Percentiles rank a stretch among this genome's conserved stretches.
Conservation (phyloP, 1,139 yeast species). For the Petasospora fabianii region DNA sequence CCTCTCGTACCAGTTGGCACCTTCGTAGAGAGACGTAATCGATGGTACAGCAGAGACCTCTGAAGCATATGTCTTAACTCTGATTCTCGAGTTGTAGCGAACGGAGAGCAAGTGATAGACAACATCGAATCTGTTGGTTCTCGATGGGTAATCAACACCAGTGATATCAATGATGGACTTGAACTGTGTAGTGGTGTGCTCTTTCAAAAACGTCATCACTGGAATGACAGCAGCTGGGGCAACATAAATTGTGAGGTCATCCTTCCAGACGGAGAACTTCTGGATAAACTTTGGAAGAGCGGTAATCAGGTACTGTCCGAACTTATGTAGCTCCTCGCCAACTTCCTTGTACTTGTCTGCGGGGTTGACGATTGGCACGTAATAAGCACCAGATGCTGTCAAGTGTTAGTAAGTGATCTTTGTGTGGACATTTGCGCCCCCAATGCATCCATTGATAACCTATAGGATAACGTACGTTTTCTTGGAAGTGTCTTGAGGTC, state of each 20-base stretch:
- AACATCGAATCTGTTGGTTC: constrained; percentile 82
- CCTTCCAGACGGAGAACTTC: constrained; percentile 87
- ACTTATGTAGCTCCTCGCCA: constrained; percentile 73
- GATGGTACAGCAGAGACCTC: constrained; percentile 84
- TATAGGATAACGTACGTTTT: constrained; percentile 9
- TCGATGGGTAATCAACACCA: constrained; percentile 82
- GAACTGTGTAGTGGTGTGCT: constrained; percentile 80
- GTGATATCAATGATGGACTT: constrained; percentile 79
- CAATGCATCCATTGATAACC: not conserved
- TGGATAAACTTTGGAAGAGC: constrained; percentile 81
- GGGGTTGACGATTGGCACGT: constrained; percentile 70
- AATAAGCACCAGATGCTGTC: constrained; percentile 32
- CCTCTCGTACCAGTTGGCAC: constrained; percentile 89
- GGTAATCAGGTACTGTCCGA: constrained; percentile 75
- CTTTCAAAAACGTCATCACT: constrained; percentile 62
- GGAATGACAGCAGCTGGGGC: constrained; percentile 77
- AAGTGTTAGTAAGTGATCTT: constrained; percentile 2
- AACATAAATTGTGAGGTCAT: constrained; percentile 72
- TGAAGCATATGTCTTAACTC: constrained; percentile 86
- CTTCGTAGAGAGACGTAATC: constrained; percentile 63
- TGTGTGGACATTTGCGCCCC: not conserved
- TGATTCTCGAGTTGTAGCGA: constrained; percentile 81
- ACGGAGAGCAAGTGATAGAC: constrained; percentile 79
- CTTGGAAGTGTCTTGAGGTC: constrained; percentile 23
- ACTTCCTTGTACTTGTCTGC: constrained; percentile 71